Evolutionary conservation across 2,329 filamentous ascomycete genomes (phyloP).

Genomic region (Zymoseptoria tritici): DNA sequence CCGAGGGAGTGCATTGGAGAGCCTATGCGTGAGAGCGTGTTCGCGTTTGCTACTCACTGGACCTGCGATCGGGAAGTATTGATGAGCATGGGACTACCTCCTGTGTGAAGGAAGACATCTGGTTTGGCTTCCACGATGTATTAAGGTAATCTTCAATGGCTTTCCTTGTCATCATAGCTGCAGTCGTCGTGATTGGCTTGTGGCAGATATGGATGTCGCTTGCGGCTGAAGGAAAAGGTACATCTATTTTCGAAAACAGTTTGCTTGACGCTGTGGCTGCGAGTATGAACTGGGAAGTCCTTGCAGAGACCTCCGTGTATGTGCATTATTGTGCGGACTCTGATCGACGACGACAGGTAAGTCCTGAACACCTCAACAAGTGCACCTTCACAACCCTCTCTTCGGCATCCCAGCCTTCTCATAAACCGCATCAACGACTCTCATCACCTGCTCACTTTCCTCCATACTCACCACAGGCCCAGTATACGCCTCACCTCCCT

Average conservation of each 20-base stretch:
- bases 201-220: background rate
- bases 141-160: background rate
- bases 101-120: too few relatives aligned
- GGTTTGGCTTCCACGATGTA: background rate
- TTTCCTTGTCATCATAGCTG: background rate
- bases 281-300: background rate
- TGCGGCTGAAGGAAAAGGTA: background rate
- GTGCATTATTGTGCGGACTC: background rate
- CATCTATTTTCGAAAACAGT: background rate
- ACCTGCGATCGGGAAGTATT: too few relatives aligned
- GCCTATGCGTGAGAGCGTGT: too few relatives aligned
- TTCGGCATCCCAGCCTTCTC: constrained; percentile 22
- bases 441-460: constrained; percentile 32
- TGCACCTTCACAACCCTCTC: constrained; percentile 1
- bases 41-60: too few relatives aligned
- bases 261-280: background rate
- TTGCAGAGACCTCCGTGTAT: background rate
- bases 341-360: background rate
- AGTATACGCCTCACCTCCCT: constrained; percentile 12
- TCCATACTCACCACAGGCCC: constrained; percentile 25
- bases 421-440: constrained; percentile 31
- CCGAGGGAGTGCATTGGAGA: too few relatives aligned
- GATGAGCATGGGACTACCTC: too few relatives aligned
- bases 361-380: background rate
- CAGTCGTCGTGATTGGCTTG: background rate